phyloP scores from a whole-genome alignment of 1,284 basidiomycete genomes.

The Ustilago curta region DNA sequence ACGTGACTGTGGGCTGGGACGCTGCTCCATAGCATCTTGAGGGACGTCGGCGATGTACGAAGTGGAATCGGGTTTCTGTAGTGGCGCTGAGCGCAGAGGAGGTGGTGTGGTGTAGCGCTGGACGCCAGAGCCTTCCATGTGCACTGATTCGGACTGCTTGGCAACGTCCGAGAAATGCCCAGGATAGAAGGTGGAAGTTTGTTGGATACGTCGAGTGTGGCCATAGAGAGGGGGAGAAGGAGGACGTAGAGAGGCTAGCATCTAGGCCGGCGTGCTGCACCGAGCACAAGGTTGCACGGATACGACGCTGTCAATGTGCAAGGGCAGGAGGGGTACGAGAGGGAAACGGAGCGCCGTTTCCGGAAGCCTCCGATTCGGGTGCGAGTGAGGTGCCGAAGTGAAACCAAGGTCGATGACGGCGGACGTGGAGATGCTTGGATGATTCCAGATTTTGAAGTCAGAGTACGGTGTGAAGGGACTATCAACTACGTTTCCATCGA shows the following conservation, averaged over 20 bases:
- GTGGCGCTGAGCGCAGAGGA: slow-evolving; percentile 8
- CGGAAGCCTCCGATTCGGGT: neutral
- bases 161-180: neutral
- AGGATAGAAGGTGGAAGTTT: neutral
- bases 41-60: slow-evolving; percentile 5
- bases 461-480: neutral
- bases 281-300: slow-evolving; percentile 7
- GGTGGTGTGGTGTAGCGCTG: slow-evolving; percentile 29
- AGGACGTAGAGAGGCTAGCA: slow-evolving; percentile 46
- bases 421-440: no score
- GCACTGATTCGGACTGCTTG: neutral
- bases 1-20: slow-evolving; percentile 35
- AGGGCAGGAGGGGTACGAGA: neutral
- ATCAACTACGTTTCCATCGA: neutral
- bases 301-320: neutral
- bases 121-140: slow-evolving; percentile 27
- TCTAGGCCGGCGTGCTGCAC: slow-evolving; percentile 25
- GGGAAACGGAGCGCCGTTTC: neutral
- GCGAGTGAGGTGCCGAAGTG: neutral
- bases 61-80: neutral
- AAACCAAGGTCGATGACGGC: no score
- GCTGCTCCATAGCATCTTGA: slow-evolving; percentile 20
- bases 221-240: slow-evolving; percentile 27
- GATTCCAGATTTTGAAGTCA: no score
- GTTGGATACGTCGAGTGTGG: slow-evolving; percentile 9